A percentile compares a stretch with the other conserved stretches of the same genome.
Conservation (phyloP, 2,329 filamentous ascomycete genomes). For the Penicillium rolfsii region DNA sequence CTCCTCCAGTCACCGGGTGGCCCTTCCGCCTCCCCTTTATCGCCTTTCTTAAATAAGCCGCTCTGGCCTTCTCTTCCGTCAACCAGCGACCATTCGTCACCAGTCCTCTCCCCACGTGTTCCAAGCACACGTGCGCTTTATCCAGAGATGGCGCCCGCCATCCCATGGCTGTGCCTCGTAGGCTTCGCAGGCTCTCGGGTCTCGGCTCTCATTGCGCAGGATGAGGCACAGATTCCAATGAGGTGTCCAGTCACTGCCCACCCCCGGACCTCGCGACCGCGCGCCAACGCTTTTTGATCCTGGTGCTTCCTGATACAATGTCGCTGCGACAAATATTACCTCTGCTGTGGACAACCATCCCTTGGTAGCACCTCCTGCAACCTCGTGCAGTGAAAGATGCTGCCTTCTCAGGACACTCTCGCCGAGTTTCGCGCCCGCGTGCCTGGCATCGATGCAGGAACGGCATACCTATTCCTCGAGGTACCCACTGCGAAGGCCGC, state of each 20-base stretch:
- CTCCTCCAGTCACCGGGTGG: neutral
- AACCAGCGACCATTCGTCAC: neutral
- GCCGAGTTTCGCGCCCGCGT: slow-evolving; percentile 12
- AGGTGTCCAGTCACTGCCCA: neutral
- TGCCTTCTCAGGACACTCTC: neutral
- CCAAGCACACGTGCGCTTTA: slow-evolving; percentile 1
- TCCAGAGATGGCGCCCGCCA: slow-evolving; percentile 1
- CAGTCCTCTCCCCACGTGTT: slow-evolving; percentile 3
- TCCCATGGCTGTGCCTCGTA: neutral
- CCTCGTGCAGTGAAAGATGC: neutral
- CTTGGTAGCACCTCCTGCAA: neutral
- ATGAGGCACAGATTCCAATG: neutral
- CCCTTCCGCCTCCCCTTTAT: too few species aligned
- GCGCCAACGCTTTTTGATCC: neutral
- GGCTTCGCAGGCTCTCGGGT: too few species aligned
- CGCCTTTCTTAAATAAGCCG: neutral
- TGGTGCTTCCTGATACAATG: neutral
- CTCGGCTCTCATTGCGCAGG: neutral
- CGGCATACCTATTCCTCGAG: slow-evolving; percentile 12
- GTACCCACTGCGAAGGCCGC: slow-evolving; percentile 4
- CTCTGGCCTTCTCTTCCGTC: neutral
- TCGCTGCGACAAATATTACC: neutral
- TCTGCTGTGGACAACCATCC: too few species aligned
- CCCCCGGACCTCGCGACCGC: neutral
- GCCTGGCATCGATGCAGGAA: slow-evolving; percentile 5